Evolutionary conservation across 2,329 filamentous ascomycete genomes (phyloP).

Genomic region (Apiospora koreana): DNA sequence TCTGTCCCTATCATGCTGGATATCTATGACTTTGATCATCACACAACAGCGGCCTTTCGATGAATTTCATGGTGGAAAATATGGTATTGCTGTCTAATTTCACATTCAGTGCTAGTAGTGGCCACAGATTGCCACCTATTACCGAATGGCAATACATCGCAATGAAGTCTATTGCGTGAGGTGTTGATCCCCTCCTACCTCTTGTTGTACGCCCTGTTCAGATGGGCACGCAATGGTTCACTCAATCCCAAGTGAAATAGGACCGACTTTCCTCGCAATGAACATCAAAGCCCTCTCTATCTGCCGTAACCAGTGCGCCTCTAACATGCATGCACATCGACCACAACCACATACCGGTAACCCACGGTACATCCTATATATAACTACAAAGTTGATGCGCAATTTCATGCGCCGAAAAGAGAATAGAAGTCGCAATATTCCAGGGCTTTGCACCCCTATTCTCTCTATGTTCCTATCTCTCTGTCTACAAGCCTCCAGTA

Average conservation of each 20-base stretch:
- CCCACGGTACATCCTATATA: slow-evolving; percentile 1
- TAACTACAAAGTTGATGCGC: background rate
- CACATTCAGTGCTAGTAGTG: background rate
- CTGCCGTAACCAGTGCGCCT: background rate
- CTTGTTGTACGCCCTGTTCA: background rate
- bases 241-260: background rate
- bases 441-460: background rate
- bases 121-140: background rate
- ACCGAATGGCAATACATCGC: background rate
- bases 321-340: background rate
- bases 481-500: slow-evolving; percentile 11
- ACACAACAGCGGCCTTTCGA: background rate
- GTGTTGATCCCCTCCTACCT: background rate
- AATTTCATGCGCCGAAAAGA: background rate
- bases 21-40: background rate
- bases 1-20: background rate
- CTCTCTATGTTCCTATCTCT: background rate
- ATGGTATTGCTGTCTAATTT: background rate
- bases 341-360: background rate
- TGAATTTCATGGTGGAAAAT: background rate
- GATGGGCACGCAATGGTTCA: background rate
- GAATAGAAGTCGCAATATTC: background rate
- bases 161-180: background rate
- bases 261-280: background rate
- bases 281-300: background rate